phyloP scores from a whole-genome alignment of 768 basidiomycete genomes.

The Psilocybe cyanescens region DNA sequence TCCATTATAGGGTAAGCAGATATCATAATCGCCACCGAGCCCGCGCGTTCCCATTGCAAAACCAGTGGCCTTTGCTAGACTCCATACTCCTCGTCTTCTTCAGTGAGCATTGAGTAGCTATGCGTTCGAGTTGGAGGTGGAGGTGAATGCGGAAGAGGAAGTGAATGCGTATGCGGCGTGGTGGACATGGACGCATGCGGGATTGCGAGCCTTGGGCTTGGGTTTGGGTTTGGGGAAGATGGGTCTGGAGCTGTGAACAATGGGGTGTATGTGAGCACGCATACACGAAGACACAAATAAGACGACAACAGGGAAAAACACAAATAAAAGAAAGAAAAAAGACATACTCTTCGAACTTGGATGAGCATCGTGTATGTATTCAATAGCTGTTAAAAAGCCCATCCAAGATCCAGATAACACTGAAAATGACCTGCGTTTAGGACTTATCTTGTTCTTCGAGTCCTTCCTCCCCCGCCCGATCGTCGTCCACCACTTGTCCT shows the following conservation, averaged over 20 bases:
- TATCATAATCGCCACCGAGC: no score
- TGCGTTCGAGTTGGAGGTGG: no score
- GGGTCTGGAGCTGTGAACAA: slow-evolving; percentile 32
- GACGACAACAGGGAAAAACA: neutral
- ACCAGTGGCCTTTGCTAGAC: no score
- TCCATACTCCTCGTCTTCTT: no score
- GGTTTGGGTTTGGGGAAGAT: slow-evolving; percentile 31
- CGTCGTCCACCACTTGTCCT: slow-evolving; percentile 31
- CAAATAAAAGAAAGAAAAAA: no score
- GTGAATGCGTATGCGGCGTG: no score
- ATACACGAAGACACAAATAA: slow-evolving; percentile 3
- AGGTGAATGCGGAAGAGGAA: neutral
- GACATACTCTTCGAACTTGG: slow-evolving; percentile 45
- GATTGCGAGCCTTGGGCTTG: slow-evolving; percentile 19
- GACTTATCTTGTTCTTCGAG: slow-evolving; percentile 28
- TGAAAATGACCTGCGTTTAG: slow-evolving; percentile 43
- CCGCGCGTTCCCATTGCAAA: no score
- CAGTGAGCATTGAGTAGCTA: no score
- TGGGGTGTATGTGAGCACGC: no score
- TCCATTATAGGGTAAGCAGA: no score
- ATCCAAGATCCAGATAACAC: neutral
- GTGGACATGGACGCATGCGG: slow-evolving; percentile 41
- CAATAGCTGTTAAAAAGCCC: slow-evolving; percentile 17
- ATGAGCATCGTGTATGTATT: slow-evolving; percentile 30
- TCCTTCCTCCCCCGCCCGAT: slow-evolving; percentile 36